A percentile compares a stretch with the other conserved stretches of the same genome.
These are phyloP conservation scores for Penicillium dipodomyicola DNA, from an alignment of 495 filamentous ascomycete species.

Conservation along the genomic window DNA sequence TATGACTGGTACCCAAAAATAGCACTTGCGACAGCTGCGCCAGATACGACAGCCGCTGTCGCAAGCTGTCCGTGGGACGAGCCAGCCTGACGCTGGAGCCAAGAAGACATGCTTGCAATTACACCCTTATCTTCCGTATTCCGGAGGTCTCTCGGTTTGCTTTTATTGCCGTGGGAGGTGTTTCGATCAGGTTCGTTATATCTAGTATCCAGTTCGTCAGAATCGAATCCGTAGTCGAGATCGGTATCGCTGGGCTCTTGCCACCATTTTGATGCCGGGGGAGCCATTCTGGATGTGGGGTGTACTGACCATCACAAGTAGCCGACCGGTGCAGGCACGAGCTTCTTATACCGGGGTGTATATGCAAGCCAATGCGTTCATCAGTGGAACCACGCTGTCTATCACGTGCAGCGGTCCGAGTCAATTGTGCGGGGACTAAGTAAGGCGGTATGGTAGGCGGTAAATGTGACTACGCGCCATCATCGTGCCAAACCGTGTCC, in stretches of 20 bases:
- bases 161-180: slow-evolving; percentile 4
- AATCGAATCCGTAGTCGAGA: slow-evolving; percentile 34
- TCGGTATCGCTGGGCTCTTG: slow-evolving; percentile 24
- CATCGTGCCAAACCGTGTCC: background rate
- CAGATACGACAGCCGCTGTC: slow-evolving; percentile 72
- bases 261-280: slow-evolving; percentile 26
- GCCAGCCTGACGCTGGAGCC: slow-evolving; percentile 53
- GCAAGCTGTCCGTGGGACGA: slow-evolving; percentile 65
- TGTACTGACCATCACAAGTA: slow-evolving; percentile 16
- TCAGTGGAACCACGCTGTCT: slow-evolving; percentile 25
- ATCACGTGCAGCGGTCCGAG: slow-evolving; percentile 19
- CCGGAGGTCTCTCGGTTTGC: slow-evolving; percentile 10
- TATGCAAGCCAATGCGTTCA: slow-evolving; percentile 29
- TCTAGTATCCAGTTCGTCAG: slow-evolving; percentile 31
- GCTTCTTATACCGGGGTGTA: slow-evolving; percentile 25
- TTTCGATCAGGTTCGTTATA: slow-evolving; percentile 18
- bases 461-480: background rate
- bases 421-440: background rate
- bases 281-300: slow-evolving; percentile 13
- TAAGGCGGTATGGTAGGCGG: background rate
- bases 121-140: slow-evolving; percentile 15
- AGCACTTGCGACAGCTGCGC: slow-evolving; percentile 66
- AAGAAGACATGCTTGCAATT: slow-evolving; percentile 51
- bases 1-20: slow-evolving; percentile 72
- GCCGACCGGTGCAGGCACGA: slow-evolving; percentile 8